phyloP scores from a whole-genome alignment of 768 basidiomycete genomes.

The Scleroderma bovista region DNA sequence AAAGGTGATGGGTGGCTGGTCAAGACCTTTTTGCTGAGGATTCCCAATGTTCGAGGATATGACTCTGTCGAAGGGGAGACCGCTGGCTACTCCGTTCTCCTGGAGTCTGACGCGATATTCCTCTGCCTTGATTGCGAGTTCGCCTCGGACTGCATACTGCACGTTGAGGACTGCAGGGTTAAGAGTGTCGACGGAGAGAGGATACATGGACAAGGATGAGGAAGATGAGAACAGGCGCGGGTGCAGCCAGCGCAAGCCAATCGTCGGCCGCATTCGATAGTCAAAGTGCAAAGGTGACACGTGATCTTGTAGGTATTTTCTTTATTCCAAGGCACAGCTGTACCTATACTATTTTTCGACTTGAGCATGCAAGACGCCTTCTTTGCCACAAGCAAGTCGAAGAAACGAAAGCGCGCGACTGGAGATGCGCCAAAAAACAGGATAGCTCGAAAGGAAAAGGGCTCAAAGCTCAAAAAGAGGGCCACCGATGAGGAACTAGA shows the following conservation, averaged over 20 bases:
- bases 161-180: slow-evolving; percentile 85
- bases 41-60: slow-evolving; percentile 98
- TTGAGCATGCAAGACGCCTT: slow-evolving; percentile 74
- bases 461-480: slow-evolving; percentile 12
- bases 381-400: slow-evolving; percentile 56
- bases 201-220: slow-evolving; percentile 35
- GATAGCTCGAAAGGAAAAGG: slow-evolving; percentile 10
- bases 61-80: slow-evolving; percentile 80
- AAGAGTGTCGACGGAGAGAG: slow-evolving; percentile 63
- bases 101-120: slow-evolving; percentile 68
- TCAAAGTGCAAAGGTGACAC: slow-evolving; percentile 2
- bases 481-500: slow-evolving; percentile 63
- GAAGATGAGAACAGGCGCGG: slow-evolving; percentile 1
- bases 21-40: slow-evolving; percentile 91
- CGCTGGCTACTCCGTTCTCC: slow-evolving; percentile 35
- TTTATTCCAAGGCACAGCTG: too few species aligned
- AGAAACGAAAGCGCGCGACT: slow-evolving; percentile 56
- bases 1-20: slow-evolving; percentile 92
- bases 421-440: slow-evolving; percentile 23
- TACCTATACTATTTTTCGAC: slow-evolving; percentile 18
- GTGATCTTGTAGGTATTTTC: slow-evolving; percentile 11
- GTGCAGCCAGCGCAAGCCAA: background rate
- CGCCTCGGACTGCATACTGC: slow-evolving; percentile 95
- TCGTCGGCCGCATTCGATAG: too few species aligned
- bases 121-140: slow-evolving; percentile 93